Base-by-base conservation (phyloP, 164 flowering plant species). In the Tetracentron sinense region DNA sequence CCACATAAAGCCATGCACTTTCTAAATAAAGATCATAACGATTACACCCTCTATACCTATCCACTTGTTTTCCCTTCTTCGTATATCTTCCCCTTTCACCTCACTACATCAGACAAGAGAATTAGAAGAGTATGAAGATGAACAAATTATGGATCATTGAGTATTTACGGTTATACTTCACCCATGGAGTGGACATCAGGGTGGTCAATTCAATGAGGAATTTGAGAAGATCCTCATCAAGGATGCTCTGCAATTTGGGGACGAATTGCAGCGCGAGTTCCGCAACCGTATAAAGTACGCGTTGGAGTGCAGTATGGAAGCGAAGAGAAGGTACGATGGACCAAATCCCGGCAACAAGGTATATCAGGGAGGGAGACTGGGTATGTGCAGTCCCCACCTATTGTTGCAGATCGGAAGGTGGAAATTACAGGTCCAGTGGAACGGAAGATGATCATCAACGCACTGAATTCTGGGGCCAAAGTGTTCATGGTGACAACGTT, bases 401-500 rank as follows among this genome's bases (percentile, higher is more conserved):
- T 83, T 10, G 79, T 92, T 6, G 90, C 90, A 35, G 96, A 92
- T 58, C 74, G 98, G 73, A 85, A 76, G 72, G 98, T 92, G 61
- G 98, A 92, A 82, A 92, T 90, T 56, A 92, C 96, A 0, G 98
- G 98, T 0, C 98, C 98, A 0, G 90, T 82, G 20, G 97, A 92
- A 69, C 62, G 96, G 73, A 92, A 92, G 83, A 92, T 92, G 98
- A 64, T 90, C 73, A 88, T 92, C 74, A 90, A 92, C 65, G 97
- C 98, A 0, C 94, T 92, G 61, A 92, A 92, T 68, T 90, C 98
- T 38, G 44, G 44, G 14, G 44, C 44, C 8, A 38, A 38, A 16
- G 44, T 38, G 44, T 38, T 38, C 44, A 38, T 38, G 44, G 44
- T 38, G 44, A 38, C n/a, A n/a, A n/a, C n/a, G n/a, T n/a, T n/a